Percentiles rank a stretch among this genome's conserved stretches.
phyloP scores from a whole-genome alignment of 441 rosid genomes.

The Pelargonium fulgidum region DNA sequence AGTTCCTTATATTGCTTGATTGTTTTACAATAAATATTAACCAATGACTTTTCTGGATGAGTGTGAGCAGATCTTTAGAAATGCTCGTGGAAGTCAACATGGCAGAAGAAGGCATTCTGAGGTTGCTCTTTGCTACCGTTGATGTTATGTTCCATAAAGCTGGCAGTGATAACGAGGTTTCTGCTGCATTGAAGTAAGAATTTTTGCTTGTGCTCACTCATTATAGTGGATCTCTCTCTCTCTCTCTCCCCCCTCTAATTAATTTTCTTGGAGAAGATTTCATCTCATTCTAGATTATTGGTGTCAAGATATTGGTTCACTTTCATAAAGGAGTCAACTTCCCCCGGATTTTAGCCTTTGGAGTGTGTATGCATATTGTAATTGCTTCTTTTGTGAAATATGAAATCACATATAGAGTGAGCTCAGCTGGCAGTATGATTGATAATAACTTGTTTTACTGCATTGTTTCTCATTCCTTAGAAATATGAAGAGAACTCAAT shows the following conservation, averaged over 20 bases:
- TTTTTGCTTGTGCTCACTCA: slow-evolving; percentile 15
- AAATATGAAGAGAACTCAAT: not conserved
- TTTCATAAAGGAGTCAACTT: not conserved
- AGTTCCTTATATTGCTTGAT: slow-evolving; percentile 7
- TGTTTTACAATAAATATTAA: not conserved
- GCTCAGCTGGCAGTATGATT: not conserved
- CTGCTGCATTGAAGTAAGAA: slow-evolving; percentile 82
- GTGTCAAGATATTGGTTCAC: not conserved
- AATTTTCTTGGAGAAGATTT: not conserved
- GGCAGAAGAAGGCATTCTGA: slow-evolving; percentile 92
- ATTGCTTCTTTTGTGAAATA: not conserved
- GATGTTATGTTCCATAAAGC: slow-evolving; percentile 60
- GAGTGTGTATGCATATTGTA: not conserved
- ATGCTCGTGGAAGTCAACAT: slow-evolving; percentile 69
- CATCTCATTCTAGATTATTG: not conserved
- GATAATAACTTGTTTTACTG: not conserved
- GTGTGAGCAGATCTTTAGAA: slow-evolving; percentile 65
- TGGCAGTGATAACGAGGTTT: slow-evolving; percentile 65
- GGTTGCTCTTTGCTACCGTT: slow-evolving; percentile 69
- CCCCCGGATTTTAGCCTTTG: not conserved
- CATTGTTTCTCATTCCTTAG: not conserved
- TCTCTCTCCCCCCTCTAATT: not conserved
- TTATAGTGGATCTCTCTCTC: not conserved
- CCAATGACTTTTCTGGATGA: slow-evolving; percentile 15
- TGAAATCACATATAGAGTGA: not conserved